A percentile compares a stretch with the other conserved stretches of the same genome.
These are phyloP conservation scores for Fusarium ambrosium DNA, from an alignment of 2,329 filamentous ascomycete genomes.

Conservation along the genomic window DNA sequence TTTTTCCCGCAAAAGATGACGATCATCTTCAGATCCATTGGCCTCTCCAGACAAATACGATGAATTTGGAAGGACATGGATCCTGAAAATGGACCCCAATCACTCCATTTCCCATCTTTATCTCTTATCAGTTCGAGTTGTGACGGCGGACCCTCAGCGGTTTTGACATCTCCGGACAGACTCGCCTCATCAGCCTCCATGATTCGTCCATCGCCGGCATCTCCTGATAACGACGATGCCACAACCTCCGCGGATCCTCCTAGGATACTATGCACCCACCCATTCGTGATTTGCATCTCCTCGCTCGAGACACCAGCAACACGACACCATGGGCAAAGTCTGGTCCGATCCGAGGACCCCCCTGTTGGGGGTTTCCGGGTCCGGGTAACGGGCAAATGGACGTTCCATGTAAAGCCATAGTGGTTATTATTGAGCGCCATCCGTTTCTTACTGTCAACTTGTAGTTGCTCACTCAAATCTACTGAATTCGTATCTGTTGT, in stretches of 20 bases:
- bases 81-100: conserved; percentile 4
- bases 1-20: neutral
- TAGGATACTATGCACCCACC: conserved; percentile 34
- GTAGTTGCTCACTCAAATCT: conserved; percentile 2
- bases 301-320: conserved; percentile 41
- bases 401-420: conserved; percentile 23
- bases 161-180: conserved; percentile 46
- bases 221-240: conserved; percentile 36
- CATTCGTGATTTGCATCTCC: conserved; percentile 48
- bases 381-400: conserved; percentile 21
- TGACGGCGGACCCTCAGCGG: conserved; percentile 34
- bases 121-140: conserved; percentile 34
- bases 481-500: conserved; percentile 10
- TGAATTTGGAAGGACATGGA: conserved; percentile 16
- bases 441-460: conserved; percentile 9
- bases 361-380: neutral
- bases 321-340: conserved; percentile 32
- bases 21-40: conserved; percentile 9
- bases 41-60: conserved; percentile 18
- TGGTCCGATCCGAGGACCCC: conserved; percentile 26
- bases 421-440: conserved; percentile 28
- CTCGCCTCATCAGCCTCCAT: conserved; percentile 38
- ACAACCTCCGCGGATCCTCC: conserved; percentile 46
- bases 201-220: conserved; percentile 42
- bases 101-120: conserved; percentile 24